Percentiles rank a stretch among this genome's conserved stretches.
phyloP scores from a whole-genome alignment of 768 basidiomycete species.

The Lactifluus pinguis region DNA sequence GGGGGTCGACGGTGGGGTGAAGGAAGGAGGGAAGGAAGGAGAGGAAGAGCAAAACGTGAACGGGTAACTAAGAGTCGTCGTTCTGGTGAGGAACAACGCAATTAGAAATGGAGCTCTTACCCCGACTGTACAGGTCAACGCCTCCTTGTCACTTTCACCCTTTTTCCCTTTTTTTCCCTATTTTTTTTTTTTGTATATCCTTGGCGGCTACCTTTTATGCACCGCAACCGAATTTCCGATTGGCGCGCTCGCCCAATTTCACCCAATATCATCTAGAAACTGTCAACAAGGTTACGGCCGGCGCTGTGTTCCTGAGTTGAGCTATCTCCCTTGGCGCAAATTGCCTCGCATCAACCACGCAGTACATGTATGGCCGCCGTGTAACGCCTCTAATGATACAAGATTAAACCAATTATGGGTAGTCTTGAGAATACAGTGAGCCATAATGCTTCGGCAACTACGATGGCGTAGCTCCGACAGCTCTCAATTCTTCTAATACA shows the following conservation, averaged over 20 bases:
- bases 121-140: neutral
- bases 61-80: neutral
- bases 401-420: neutral
- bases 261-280: neutral
- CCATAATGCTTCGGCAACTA: neutral
- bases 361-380: neutral
- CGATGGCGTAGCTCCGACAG: constrained; percentile 1
- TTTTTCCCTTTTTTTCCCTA: neutral
- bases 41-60: neutral
- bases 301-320: neutral
- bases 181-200: neutral
- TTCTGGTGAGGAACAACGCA: neutral
- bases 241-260: neutral
- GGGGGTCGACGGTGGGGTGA: neutral
- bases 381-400: neutral
- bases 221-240: neutral
- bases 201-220: neutral
- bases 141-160: neutral
- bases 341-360: neutral
- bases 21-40: neutral
- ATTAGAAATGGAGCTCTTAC: neutral
- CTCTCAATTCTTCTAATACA: constrained; percentile 36
- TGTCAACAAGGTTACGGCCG: neutral
- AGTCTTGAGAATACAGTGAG: neutral
- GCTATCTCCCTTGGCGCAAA: neutral